Conservation (phyloP, 495 filamentous ascomycete species). For the Lophiotrema nucula region DNA sequence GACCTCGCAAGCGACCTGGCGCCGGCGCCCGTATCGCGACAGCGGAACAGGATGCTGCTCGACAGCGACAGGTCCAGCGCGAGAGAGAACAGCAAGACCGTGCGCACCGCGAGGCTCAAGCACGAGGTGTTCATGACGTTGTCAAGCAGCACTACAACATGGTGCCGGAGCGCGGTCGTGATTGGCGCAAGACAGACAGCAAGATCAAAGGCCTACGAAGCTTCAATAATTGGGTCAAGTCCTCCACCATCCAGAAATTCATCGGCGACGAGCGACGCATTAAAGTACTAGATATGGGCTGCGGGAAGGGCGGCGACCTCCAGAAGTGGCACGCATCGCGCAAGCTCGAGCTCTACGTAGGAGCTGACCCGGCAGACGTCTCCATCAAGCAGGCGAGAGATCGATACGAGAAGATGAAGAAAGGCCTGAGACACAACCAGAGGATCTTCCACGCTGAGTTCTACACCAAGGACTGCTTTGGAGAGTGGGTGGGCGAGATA, state of each 20-base stretch:
- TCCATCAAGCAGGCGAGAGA: constrained; percentile 86
- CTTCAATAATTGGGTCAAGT: constrained; percentile 99
- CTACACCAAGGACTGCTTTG: constrained; percentile 84
- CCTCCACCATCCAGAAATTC: constrained; percentile 93
- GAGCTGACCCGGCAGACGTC: constrained; percentile 86
- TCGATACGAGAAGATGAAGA: constrained; percentile 72
- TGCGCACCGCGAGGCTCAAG: constrained; percentile 36
- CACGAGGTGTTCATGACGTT: constrained; percentile 69
- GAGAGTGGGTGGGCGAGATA: constrained; percentile 72
- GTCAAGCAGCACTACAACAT: constrained; percentile 93
- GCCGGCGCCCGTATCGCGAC: constrained; percentile 73
- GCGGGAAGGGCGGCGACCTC: constrained; percentile 93
- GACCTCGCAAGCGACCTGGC: constrained; percentile 83
- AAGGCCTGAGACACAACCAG: constrained; percentile 48
- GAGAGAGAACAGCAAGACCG: constrained; percentile 47
- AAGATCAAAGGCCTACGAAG: constrained; percentile 90
- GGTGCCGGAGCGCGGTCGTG: constrained; percentile 86
- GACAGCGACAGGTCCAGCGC: constrained; percentile 62
- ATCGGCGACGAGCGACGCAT: constrained; percentile 75
- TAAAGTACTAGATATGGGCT: constrained; percentile 87
- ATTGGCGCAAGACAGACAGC: constrained; percentile 91
- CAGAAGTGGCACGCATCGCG: constrained; percentile 95
- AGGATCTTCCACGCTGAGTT: constrained; percentile 81
- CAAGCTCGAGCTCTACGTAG: constrained; percentile 82
- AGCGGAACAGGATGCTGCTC: constrained; percentile 61